phyloP scores from a whole-genome alignment of 176 grass and related monocot genomes.

The Calamus simplicifolius region DNA sequence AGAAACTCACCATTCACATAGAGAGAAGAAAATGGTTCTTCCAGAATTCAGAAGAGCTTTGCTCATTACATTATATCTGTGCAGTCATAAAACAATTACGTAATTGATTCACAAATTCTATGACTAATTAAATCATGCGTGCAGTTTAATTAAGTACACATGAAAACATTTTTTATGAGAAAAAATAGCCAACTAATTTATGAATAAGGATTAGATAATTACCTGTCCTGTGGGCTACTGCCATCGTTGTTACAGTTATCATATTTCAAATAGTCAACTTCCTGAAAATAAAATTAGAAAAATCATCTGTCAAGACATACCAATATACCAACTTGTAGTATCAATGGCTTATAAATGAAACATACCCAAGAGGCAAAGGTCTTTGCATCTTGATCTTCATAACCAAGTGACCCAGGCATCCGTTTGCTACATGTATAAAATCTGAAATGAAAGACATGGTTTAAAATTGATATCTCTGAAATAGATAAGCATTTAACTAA shows the following conservation, averaged over 20 bases:
- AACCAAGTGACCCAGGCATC: slow-evolving; percentile 40
- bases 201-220: background rate
- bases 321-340: background rate
- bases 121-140: no score
- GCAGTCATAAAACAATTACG: background rate
- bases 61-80: slow-evolving; percentile 37
- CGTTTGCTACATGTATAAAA: slow-evolving; percentile 33
- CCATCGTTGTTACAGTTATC: slow-evolving; percentile 5
- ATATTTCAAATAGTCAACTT: slow-evolving; percentile 18
- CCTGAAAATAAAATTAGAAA: background rate
- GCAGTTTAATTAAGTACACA: no score
- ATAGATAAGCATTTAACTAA: background rate
- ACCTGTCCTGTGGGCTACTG: slow-evolving; percentile 1
- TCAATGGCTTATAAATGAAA: background rate
- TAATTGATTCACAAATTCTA: background rate
- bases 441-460: slow-evolving; percentile 11
- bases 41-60: slow-evolving; percentile 33
- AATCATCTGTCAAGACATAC: background rate
- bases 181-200: no score
- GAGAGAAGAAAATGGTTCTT: slow-evolving; percentile 42
- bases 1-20: slow-evolving; percentile 38
- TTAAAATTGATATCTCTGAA: background rate
- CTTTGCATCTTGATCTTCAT: slow-evolving; percentile 45
- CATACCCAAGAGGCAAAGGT: slow-evolving; percentile 32
- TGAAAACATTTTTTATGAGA: no score